phyloP scores from a whole-genome alignment of 192 early-diverging fungal genomes.

The Mortierella hygrophila region DNA sequence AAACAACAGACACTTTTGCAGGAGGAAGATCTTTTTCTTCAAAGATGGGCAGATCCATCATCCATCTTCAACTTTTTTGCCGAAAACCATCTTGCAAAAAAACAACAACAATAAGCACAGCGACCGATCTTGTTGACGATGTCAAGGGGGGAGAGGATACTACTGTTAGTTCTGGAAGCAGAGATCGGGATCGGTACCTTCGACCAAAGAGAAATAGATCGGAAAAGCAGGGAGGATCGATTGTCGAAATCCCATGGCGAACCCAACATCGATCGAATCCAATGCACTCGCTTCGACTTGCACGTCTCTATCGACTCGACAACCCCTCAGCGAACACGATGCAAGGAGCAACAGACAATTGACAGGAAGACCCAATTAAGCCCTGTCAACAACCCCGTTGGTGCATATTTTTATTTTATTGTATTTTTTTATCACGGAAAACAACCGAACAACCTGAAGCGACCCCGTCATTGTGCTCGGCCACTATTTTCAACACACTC shows the following conservation, averaged over 20 bases:
- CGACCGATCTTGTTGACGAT: neutral
- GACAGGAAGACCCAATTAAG: conserved; percentile 42
- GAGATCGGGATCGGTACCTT: neutral
- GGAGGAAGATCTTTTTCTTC: conserved; percentile 5
- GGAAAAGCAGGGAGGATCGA: neutral
- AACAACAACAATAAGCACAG: neutral
- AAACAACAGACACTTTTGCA: conserved; percentile 23
- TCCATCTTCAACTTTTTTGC: neutral
- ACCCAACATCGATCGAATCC: conserved; percentile 33
- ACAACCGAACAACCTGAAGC: neutral
- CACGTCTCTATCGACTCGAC: no score
- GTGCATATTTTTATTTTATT: neutral
- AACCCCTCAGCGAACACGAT: no score
- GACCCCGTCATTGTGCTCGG: no score
- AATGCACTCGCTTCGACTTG: no score
- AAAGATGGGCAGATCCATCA: neutral
- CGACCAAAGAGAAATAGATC: neutral
- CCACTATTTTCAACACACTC: no score
- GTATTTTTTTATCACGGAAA: neutral
- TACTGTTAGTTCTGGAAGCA: no score
- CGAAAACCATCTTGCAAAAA: neutral
- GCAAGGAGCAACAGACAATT: conserved; percentile 61
- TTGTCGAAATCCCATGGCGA: conserved; percentile 22
- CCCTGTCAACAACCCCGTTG: conserved; percentile 69
- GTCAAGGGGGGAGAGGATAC: no score